phyloP scores from a whole-genome alignment of 495 filamentous ascomycete genomes.

The Antarctomyces pellizariae region DNA sequence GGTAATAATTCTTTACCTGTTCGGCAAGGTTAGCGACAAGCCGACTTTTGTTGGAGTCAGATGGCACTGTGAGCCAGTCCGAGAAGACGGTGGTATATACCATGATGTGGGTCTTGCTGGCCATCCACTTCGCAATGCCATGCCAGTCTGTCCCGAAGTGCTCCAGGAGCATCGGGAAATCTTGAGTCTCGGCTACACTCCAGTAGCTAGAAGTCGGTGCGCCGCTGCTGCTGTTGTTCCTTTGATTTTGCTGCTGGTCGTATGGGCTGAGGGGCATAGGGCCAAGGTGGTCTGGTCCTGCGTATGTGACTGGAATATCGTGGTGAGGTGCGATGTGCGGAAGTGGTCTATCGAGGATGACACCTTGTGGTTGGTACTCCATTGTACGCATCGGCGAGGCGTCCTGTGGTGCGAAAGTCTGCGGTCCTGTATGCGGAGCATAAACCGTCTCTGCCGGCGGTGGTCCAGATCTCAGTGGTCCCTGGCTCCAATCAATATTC shows the following conservation, averaged over 20 bases:
- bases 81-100: constrained; percentile 24
- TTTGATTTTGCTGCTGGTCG: constrained; percentile 5
- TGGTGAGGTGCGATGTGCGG: no score
- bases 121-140: constrained; percentile 66
- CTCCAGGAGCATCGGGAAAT: constrained; percentile 54
- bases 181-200: constrained; percentile 75
- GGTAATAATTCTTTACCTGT: constrained; percentile 84
- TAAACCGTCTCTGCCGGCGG: no score
- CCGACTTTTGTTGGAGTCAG: constrained; percentile 10
- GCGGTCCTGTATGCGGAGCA: no score
- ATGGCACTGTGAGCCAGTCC: constrained; percentile 6
- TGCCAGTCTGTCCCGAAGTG: constrained; percentile 80
- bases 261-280: not conserved
- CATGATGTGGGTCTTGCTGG: constrained; percentile 85
- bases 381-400: no score
- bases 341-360: no score
- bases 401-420: no score
- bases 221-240: constrained; percentile 3
- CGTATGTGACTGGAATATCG: no score
- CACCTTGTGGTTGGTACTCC: no score
- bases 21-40: constrained; percentile 14
- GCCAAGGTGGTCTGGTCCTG: no score
- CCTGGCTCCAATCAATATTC: no score
- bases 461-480: no score
- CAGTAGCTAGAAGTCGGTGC: constrained; percentile 77